Evolutionary conservation across 768 basidiomycete species (phyloP).

Genomic region (Lactarius trivialis): DNA sequence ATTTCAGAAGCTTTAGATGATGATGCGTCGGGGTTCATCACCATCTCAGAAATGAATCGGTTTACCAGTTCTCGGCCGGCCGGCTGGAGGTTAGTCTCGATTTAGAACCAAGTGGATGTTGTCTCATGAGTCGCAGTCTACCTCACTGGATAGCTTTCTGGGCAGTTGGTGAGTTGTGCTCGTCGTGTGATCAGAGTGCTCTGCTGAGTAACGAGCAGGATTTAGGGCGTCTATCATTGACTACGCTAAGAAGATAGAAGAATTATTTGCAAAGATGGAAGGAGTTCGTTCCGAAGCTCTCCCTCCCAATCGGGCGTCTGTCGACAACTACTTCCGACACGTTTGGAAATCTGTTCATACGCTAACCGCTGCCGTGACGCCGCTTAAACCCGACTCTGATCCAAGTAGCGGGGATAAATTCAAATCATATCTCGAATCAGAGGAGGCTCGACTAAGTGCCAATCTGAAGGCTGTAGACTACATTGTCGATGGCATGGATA

Average conservation of each 20-base stretch:
- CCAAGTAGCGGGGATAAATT: conserved; percentile 17
- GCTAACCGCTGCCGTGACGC: neutral
- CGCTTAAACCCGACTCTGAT: neutral
- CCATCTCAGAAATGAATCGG: conserved; percentile 30
- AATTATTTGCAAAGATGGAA: conserved; percentile 16
- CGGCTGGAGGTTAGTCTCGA: conserved; percentile 26
- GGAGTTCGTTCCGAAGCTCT: conserved; percentile 4
- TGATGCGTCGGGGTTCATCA: conserved; percentile 32
- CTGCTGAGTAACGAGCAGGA: neutral
- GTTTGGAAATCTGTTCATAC: conserved; percentile 5
- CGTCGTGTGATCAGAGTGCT: neutral
- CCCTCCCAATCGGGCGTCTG: conserved; percentile 4
- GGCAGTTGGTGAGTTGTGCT: conserved; percentile 23
- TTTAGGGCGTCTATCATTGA: conserved; percentile 13
- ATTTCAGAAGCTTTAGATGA: conserved; percentile 33
- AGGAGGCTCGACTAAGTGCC: conserved; percentile 25
- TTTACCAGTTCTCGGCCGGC: conserved; percentile 27
- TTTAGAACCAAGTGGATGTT: neutral
- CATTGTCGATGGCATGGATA: conserved; percentile 28
- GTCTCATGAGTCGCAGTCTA: conserved; percentile 18
- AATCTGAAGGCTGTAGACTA: conserved; percentile 27
- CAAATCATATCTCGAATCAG: conserved; percentile 22
- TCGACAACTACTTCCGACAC: neutral
- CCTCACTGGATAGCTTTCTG: conserved; percentile 32
- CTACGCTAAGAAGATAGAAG: conserved; percentile 16